Evolutionary conservation across 1,139 yeast species (phyloP), one percentile per base, ranked within the genome.

Genomic region (Debaryomyces fabryi): DNA sequence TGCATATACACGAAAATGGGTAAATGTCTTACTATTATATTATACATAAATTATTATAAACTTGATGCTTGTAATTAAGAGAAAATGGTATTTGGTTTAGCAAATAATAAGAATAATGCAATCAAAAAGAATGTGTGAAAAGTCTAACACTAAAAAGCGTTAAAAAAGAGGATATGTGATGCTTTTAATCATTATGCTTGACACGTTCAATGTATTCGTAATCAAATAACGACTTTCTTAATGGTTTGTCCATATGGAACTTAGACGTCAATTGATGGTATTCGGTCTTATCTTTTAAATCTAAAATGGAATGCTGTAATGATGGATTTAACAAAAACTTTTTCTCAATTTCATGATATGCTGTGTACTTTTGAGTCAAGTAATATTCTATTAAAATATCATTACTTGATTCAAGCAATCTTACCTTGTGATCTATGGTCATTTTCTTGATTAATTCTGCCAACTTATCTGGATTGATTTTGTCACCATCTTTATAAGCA

Each of bases 351-450:
- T 64, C 69, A 54, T 76, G 81, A 38, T 62, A 54, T 6, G 63
- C 62, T 0, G 80, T 76, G 33, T 63, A 52, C 27, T 64, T 61
- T 49, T 69, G 72, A 10, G 79, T 74, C 44, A 74, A 58, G 47
- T 69, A 75, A 51, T 72, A 76, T 50, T 75, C 79, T 30, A 65
- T 64, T 42, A 75, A 57, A 8, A 73, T 54, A n/a, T 71, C 72
- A 39, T 68, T 71, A 48, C 72, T 65, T 38, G 53, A 53, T 39
- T 67, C 68, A 16, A 76, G 57, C 16, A 74, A 56, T 41, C 57
- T 54, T 27, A 69, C 55, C 39, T 68, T 59, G 42, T 69, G 69
- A 4, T 63, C 67, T 25, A 65, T 53, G 8, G 58, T 56, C 54
- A 69, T 56, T 3, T 48, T 37, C 32, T 53, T 53, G 21, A 59